These are phyloP conservation scores for Hagleromyces aurorensis DNA, from an alignment of 805 yeast species.

Conservation along the genomic window DNA sequence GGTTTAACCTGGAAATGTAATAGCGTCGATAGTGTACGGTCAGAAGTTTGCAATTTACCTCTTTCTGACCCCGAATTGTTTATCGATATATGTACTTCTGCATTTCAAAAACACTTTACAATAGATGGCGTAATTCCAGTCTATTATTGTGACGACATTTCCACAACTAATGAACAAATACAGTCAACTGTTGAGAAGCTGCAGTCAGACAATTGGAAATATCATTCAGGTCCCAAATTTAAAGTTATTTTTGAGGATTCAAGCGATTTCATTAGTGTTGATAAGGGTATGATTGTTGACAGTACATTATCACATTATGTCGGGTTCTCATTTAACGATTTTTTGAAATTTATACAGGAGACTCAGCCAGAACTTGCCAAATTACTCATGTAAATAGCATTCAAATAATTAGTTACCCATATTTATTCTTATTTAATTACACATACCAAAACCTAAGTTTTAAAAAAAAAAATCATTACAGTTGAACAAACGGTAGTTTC, in stretches of 20 bases:
- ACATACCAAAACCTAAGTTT: no score
- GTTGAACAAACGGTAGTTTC: no score
- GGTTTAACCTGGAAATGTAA: constrained; percentile 40
- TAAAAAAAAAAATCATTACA: no score
- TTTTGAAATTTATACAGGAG: no score
- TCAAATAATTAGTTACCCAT: no score
- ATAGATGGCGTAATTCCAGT: constrained; percentile 24
- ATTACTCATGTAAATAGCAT: no score
- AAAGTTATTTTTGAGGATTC: constrained; percentile 38
- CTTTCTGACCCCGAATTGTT: constrained; percentile 34
- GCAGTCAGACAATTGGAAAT: constrained; percentile 64
- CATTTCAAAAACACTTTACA: constrained; percentile 16
- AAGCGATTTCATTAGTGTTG: constrained; percentile 37
- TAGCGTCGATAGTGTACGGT: constrained; percentile 69
- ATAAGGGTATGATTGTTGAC: constrained; percentile 36
- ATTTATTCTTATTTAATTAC: no score
- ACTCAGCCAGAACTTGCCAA: no score
- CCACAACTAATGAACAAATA: constrained; percentile 35
- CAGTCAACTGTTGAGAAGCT: constrained; percentile 35
- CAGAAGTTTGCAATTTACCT: constrained; percentile 65
- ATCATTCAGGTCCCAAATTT: constrained; percentile 71
- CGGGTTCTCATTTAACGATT: constrained; percentile 17
- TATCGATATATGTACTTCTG: constrained; percentile 22
- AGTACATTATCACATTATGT: constrained; percentile 8
- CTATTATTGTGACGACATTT: constrained; percentile 23